phyloP scores from a whole-genome alignment of 306 rosid species.

The Castanopsis chinensis region DNA sequence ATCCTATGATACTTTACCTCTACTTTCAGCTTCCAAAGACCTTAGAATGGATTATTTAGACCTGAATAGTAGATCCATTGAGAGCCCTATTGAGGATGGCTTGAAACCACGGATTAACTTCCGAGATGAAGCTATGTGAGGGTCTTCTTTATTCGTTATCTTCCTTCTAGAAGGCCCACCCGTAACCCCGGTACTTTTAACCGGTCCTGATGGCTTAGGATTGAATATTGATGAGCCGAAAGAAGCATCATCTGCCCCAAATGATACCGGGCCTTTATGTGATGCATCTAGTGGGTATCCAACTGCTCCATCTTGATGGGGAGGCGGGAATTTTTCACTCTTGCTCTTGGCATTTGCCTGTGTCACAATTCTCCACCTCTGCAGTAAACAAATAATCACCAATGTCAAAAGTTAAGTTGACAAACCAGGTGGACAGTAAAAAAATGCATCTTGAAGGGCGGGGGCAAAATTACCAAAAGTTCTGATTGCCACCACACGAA shows the following conservation, averaged over 20 bases:
- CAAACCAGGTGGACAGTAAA: not conserved
- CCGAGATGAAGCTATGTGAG: slow-evolving; percentile 57
- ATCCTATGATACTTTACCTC: slow-evolving; percentile 16
- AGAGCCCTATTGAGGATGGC: slow-evolving; percentile 63
- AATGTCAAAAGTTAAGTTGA: slow-evolving; percentile 3
- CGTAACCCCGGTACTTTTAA: slow-evolving; percentile 37
- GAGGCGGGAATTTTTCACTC: slow-evolving; percentile 98
- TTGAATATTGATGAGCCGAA: slow-evolving; percentile 51
- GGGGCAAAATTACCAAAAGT: not conserved
- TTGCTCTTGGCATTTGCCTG: slow-evolving; percentile 77
- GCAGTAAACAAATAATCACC: slow-evolving; percentile 36
- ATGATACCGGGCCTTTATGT: slow-evolving; percentile 60
- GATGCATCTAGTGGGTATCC: slow-evolving; percentile 64
- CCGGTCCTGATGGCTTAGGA: slow-evolving; percentile 50
- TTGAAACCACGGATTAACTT: slow-evolving; percentile 66
- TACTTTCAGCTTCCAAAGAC: slow-evolving; percentile 38
- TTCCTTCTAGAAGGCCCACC: slow-evolving; percentile 47
- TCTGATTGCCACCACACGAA: not conserved
- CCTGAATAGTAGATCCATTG: slow-evolving; percentile 51
- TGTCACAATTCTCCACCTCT: slow-evolving; percentile 78
- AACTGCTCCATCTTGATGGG: slow-evolving; percentile 88
- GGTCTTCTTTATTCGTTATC: slow-evolving; percentile 44
- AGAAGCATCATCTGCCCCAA: slow-evolving; percentile 60
- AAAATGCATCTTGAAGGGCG: not conserved
- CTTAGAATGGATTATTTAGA: slow-evolving; percentile 39